These are phyloP conservation scores for Cytospora paraplurivora DNA, from an alignment of 2,329 filamentous ascomycete genomes.

Conservation along the genomic window DNA sequence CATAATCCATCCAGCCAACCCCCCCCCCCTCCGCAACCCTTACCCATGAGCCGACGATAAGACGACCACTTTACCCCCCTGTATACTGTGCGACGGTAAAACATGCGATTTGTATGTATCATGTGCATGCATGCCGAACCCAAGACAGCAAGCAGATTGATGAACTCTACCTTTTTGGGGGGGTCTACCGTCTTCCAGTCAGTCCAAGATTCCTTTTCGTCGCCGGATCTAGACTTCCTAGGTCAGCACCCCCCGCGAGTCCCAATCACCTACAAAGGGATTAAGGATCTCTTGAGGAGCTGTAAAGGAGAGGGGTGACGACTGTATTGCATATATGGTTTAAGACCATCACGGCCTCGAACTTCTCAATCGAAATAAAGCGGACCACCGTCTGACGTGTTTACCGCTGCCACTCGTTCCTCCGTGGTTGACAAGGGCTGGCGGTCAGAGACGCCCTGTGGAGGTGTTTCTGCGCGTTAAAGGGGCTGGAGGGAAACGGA, in stretches of 20 bases:
- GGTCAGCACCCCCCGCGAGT: no score
- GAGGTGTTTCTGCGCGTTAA: conserved; percentile 19
- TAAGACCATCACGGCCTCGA: background rate
- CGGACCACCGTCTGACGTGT: conserved; percentile 2
- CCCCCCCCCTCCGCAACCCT: background rate
- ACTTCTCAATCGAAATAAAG: background rate
- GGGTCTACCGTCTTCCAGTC: no score
- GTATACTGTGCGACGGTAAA: no score
- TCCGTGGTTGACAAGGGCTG: conserved; percentile 5
- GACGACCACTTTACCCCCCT: background rate
- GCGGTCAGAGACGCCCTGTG: conserved; percentile 15
- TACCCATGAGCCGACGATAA: background rate
- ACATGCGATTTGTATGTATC: background rate
- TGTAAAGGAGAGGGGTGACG: background rate
- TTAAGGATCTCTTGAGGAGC: no score
- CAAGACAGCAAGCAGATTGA: no score
- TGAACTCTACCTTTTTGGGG: no score
- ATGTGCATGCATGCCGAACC: no score
- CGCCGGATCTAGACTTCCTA: no score
- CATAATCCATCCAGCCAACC: background rate
- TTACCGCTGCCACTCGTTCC: conserved; percentile 3
- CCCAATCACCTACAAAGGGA: no score
- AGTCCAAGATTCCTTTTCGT: no score
- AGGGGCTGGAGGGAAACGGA: conserved; percentile 2
- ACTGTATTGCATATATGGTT: background rate